A percentile compares a stretch with the other conserved stretches of the same genome.
These are phyloP conservation scores for Verticillium alfalfae DNA, from an alignment of 2,329 filamentous ascomycete species.

Conservation along the genomic window DNA sequence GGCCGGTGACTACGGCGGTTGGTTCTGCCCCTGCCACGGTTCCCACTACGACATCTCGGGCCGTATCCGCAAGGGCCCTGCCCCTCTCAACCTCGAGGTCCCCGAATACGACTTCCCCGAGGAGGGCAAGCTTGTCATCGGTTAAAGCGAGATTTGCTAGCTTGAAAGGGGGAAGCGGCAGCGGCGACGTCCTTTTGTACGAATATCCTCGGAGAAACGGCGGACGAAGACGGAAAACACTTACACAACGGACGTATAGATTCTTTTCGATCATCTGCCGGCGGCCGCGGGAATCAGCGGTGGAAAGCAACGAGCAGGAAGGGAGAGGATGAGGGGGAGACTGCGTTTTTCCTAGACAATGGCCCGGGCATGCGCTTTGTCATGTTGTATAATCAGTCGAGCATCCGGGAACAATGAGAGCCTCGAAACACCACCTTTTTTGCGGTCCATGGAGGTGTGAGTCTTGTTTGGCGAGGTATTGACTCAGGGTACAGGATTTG, in stretches of 20 bases:
- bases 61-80: conserved; percentile 94
- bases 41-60: conserved; percentile 99
- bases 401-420: conserved; percentile 12
- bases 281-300: neutral
- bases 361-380: conserved; percentile 7
- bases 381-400: conserved; percentile 13
- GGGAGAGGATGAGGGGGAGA: conserved; percentile 3
- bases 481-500: too few species aligned
- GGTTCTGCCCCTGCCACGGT: conserved; percentile 99
- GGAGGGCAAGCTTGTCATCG: conserved; percentile 84
- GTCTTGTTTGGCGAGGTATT: too few species aligned
- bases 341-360: conserved; percentile 12
- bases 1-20: conserved; percentile 95
- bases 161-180: neutral
- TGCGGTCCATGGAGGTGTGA: too few species aligned
- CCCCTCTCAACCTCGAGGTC: conserved; percentile 95
- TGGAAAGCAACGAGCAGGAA: neutral
- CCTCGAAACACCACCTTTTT: conserved; percentile 7
- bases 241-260: neutral
- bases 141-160: conserved; percentile 51
- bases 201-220: conserved; percentile 6
- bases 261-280: neutral
- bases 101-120: conserved; percentile 89
- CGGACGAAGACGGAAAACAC: neutral
- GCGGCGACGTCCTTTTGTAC: conserved; percentile 5